Evolutionary conservation across 140 eudicot species (phyloP).

Genomic region (Senecio squalidus): DNA sequence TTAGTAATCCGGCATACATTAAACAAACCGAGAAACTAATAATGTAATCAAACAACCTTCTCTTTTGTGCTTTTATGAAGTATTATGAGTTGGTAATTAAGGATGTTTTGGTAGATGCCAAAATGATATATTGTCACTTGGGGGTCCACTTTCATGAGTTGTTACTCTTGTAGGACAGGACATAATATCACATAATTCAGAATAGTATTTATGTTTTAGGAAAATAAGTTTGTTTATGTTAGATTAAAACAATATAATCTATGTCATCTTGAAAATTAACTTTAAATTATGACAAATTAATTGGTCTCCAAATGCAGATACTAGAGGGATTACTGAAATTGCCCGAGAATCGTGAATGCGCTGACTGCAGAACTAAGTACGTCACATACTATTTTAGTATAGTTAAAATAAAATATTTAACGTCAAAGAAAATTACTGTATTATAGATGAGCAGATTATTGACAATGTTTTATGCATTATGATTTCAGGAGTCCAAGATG

Average conservation of each 20-base stretch:
- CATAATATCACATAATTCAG: too few species aligned
- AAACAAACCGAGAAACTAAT: not conserved
- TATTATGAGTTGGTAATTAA: slow-evolving; percentile 23
- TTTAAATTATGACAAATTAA: not conserved
- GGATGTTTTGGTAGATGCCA: slow-evolving; percentile 30
- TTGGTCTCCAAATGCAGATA: slow-evolving; percentile 34
- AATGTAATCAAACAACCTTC: slow-evolving; percentile 7
- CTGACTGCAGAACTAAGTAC: slow-evolving; percentile 77
- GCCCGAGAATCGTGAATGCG: slow-evolving; percentile 72
- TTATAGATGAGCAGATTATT: not conserved
- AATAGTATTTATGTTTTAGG: slow-evolving; percentile 4
- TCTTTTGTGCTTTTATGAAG: slow-evolving; percentile 28
- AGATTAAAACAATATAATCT: too few species aligned
- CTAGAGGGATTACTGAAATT: slow-evolving; percentile 63
- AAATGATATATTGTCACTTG: slow-evolving; percentile 12
- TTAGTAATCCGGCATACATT: slow-evolving; percentile 9
- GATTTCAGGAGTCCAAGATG: slow-evolving; percentile 64
- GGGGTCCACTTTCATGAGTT: slow-evolving; percentile 33
- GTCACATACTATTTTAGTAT: slow-evolving; percentile 24
- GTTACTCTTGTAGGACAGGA: slow-evolving; percentile 22
- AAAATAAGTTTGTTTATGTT: not conserved
- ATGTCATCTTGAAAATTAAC: too few species aligned
- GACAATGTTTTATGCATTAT: slow-evolving; percentile 4
- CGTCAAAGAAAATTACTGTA: too few species aligned
- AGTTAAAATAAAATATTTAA: too few species aligned